Conservation (phyloP, 495 filamentous ascomycete species). For the Penicillium odoratum region DNA sequence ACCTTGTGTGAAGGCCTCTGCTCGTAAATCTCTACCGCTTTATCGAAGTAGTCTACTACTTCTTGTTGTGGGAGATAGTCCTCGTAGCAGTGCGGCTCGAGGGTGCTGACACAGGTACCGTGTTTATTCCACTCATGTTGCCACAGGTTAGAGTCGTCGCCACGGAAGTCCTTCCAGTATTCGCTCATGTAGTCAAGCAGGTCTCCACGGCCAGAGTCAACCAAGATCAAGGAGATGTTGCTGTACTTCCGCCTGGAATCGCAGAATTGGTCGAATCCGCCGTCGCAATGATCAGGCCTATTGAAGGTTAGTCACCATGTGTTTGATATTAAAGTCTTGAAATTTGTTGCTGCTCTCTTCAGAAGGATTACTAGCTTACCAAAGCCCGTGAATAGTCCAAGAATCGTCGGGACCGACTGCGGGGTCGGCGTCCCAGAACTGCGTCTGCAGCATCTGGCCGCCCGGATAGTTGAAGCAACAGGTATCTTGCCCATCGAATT, state of each 20-base stretch:
- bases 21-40: constrained; percentile 53
- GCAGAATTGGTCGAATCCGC: constrained; percentile 74
- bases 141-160: constrained; percentile 72
- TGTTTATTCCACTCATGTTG: constrained; percentile 89
- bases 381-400: constrained; percentile 90
- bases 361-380: constrained; percentile 38
- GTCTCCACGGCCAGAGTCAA: constrained; percentile 58
- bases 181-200: constrained; percentile 72
- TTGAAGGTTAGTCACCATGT: constrained; percentile 4
- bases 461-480: constrained; percentile 87
- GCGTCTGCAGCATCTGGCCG: constrained; percentile 75
- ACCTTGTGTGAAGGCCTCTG: constrained; percentile 46
- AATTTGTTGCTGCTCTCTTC: neutral
- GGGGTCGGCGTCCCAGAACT: constrained; percentile 82
- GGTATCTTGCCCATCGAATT: constrained; percentile 54
- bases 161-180: constrained; percentile 71
- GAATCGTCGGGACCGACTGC: constrained; percentile 70
- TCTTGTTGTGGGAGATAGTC: constrained; percentile 63
- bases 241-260: constrained; percentile 65
- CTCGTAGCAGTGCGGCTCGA: constrained; percentile 72
- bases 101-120: constrained; percentile 59
- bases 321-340: neutral
- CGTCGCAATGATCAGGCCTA: constrained; percentile 85
- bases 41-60: constrained; percentile 60
- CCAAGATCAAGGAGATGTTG: constrained; percentile 68